A percentile compares a stretch with the other conserved stretches of the same genome.
These are phyloP conservation scores for Arthrobotrys megalospora DNA, from an alignment of 2,329 filamentous ascomycete species.

Conservation along the genomic window DNA sequence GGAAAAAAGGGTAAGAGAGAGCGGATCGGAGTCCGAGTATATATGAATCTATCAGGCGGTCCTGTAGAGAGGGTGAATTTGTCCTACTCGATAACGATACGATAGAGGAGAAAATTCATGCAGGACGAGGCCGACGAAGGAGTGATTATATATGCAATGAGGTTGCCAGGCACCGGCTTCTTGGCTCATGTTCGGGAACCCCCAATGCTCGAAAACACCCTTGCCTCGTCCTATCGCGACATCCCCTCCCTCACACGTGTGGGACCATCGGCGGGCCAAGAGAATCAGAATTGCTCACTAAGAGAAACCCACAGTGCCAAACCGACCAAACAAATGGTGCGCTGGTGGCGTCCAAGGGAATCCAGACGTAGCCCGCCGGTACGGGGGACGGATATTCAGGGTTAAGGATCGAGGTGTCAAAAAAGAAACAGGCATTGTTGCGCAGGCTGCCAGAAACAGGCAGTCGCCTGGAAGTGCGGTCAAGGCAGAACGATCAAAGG, in stretches of 20 bases:
- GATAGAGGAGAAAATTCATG: constrained; percentile 23
- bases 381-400: constrained; percentile 21
- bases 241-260: constrained; percentile 44
- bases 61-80: constrained; percentile 2
- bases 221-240: constrained; percentile 50
- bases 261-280: constrained; percentile 29
- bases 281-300: constrained; percentile 30
- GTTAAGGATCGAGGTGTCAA: constrained; percentile 37
- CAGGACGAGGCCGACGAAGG: constrained; percentile 20
- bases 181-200: constrained; percentile 40
- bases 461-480: constrained; percentile 25
- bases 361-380: background rate
- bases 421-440: constrained; percentile 38
- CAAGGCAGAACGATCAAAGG: constrained; percentile 39
- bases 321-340: background rate
- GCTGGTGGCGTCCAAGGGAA: constrained; percentile 22
- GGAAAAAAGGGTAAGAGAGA: constrained; percentile 8
- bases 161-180: constrained; percentile 49
- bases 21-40: constrained; percentile 31
- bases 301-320: background rate
- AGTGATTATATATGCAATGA: constrained; percentile 48
- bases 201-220: constrained; percentile 15
- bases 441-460: constrained; percentile 51
- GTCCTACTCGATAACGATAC: constrained; percentile 19
- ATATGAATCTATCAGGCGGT: constrained; percentile 23